Conservation (phyloP, 106 monocot genomes). For the Dendrobium huoshanense region DNA sequence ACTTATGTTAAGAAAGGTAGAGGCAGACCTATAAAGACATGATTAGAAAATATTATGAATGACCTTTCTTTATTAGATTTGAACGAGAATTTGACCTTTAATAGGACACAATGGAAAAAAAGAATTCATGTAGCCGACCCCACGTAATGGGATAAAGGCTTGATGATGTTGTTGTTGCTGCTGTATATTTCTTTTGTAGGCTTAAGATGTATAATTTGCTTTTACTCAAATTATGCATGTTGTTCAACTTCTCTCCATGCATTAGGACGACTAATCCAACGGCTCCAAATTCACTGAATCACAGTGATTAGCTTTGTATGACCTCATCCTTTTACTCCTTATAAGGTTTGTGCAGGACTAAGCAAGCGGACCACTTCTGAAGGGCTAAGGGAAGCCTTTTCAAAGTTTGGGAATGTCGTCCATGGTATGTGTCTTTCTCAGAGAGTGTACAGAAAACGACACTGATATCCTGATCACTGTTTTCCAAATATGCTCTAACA, state of each 20-base stretch:
- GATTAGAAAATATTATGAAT: too few relatives aligned
- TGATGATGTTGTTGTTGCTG: too few relatives aligned
- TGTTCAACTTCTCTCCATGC: not conserved
- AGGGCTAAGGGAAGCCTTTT: constrained; percentile 56
- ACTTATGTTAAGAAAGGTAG: too few relatives aligned
- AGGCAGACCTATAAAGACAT: too few relatives aligned
- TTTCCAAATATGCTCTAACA: constrained; percentile 11
- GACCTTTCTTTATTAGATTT: too few relatives aligned
- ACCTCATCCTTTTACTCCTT: not conserved
- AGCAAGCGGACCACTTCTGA: constrained; percentile 79
- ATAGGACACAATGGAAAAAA: too few relatives aligned
- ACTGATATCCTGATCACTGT: not conserved
- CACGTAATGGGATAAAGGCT: too few relatives aligned
- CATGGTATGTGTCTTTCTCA: constrained; percentile 30
- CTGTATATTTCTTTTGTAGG: not conserved
- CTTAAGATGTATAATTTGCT: not conserved
- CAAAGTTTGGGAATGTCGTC: constrained; percentile 57
- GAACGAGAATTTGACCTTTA: too few relatives aligned
- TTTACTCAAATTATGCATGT: not conserved
- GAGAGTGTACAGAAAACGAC: not conserved
- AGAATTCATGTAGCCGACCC: too few relatives aligned
- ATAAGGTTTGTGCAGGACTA: constrained; percentile 29
- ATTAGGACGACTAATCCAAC: not conserved
- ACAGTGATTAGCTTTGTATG: not conserved
- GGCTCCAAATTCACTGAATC: not conserved